Evolutionary conservation across 129 eudicot genomes (phyloP), one percentile per base, ranked within the genome.

Genomic region (Smallanthus sonchifolius): DNA sequence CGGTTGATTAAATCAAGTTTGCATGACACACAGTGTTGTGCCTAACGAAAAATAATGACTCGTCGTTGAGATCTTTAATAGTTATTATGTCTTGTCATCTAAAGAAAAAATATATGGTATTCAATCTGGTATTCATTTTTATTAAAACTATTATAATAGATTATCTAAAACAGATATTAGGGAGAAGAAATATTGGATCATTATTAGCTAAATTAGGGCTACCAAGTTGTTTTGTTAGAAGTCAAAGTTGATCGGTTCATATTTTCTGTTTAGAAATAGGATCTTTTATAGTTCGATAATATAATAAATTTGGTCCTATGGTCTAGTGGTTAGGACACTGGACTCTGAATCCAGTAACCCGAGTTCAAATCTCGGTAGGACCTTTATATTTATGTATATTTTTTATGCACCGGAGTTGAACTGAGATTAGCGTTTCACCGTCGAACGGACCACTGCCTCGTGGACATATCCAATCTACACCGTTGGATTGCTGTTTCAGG

Each of bases 261-360:
- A 24, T 24, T 1, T 24, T 24, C 30, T 24, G 30, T 24, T 24
- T 24, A 24, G 30, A 24, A 24, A 24, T n/a, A n/a, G n/a, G n/a
- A n/a, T n/a, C n/a, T n/a, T n/a, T n/a, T n/a, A n/a, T n/a, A n/a
- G n/a, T n/a, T n/a, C n/a, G n/a, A n/a, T n/a, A n/a, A n/a, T n/a
- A n/a, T n/a, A n/a, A n/a, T n/a, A n/a, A n/a, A n/a, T n/a, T n/a
- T n/a, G 83, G 85, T 80, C 88, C 87, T 73, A 82, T 86, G 87
- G 87, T 86, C 87, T 83, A 82, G 87, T 40, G 87, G 90, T 83
- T 36, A 83, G 90, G 87, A 86, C 87, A 86, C 83, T 80, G 83
- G 96, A 89, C 96, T 89, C 91, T 84, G 91, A 86, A 89, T 89
- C 96, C 91, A 89, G 91, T 89, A 86, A 86, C 91, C 91, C 91